Percentiles rank a stretch among this genome's conserved stretches.
Conservation (phyloP, 768 basidiomycete species). For the Leccinum longicurvipes region DNA sequence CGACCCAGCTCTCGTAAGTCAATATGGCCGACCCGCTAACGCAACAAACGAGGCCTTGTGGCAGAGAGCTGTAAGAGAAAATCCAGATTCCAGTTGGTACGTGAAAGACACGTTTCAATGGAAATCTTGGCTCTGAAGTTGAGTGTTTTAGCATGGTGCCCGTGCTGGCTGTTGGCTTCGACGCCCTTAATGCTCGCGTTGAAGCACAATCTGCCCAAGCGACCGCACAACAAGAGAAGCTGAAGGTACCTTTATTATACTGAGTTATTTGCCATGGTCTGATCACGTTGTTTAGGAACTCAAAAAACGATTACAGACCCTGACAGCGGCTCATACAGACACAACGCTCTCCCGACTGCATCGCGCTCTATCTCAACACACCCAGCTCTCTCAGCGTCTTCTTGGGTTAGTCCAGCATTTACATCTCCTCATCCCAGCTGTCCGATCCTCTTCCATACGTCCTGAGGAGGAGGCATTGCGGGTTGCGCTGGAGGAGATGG, state of each 20-base stretch:
- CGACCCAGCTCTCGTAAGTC: slow-evolving; percentile 57
- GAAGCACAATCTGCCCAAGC: slow-evolving; percentile 72
- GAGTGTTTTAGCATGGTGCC: slow-evolving; percentile 59
- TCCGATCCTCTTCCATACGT: slow-evolving; percentile 71
- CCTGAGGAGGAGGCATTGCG: slow-evolving; percentile 80
- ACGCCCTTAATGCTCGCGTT: slow-evolving; percentile 74
- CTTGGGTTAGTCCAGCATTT: slow-evolving; percentile 69
- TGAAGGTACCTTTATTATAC: slow-evolving; percentile 41
- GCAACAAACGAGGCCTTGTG: slow-evolving; percentile 69
- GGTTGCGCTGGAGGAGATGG: slow-evolving; percentile 66
- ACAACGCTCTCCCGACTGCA: slow-evolving; percentile 66
- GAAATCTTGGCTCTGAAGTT: background rate
- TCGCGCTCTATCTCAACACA: slow-evolving; percentile 59
- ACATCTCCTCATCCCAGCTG: slow-evolving; percentile 72
- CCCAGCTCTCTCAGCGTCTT: slow-evolving; percentile 68
- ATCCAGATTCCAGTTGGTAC: slow-evolving; percentile 78
- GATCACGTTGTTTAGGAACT: slow-evolving; percentile 48
- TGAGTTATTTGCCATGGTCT: background rate
- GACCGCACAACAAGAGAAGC: slow-evolving; percentile 60
- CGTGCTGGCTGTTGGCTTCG: slow-evolving; percentile 76
- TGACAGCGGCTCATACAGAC: slow-evolving; percentile 61
- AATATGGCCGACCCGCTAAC: slow-evolving; percentile 72
- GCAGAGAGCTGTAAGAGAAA: slow-evolving; percentile 77
- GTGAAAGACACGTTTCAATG: background rate
- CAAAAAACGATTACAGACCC: slow-evolving; percentile 55